Base-by-base conservation (phyloP, 768 basidiomycete genomes). In the Suillus subaureus region DNA sequence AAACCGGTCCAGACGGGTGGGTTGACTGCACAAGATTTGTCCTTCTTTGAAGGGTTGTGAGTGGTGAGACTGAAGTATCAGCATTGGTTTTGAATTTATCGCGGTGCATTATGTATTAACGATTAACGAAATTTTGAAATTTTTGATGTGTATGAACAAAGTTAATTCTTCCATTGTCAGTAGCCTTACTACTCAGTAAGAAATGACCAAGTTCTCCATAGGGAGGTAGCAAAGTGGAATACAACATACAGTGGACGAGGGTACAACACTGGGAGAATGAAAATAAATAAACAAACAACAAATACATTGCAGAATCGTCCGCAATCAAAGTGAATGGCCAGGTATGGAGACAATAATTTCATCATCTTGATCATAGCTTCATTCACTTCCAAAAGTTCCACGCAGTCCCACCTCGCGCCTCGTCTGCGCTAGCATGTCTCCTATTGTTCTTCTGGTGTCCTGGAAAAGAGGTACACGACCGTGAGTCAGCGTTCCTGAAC, bases 41-140 rank as follows among this genome's bases (percentile, higher is more conserved):
- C 89, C 21, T 95, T 96, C 75, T 96, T 95, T 73, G 93, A 95
- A 77, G 90, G 91, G 42, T 71, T 90, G 39, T 92, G 74, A 75
- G 16, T 39, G 39, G 61, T 56, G 54, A 31, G n/a, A 55, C 12
- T 31, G 62, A 55, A 65, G 42, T 49, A 65, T 39, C 11, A 2
- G 2, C 26, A 3, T 35, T 21, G 43, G 4, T 23, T 7, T 40
- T 49, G 21, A 33, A 3, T 37, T 23, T 26, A 40, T 40, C 23
- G 39, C 39, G 37, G n/a, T 28, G 2, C 39, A 42, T 26, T 6
- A 26, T 28, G 18, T 60, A 60, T 21, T 28, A 23, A 60, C 26
- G 11, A 58, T 40, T 18, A 28, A 60, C 26, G 26, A 21, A 11
- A 39, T 40, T 18, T 13, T n/a, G 13, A 35, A 23, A 35, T 1